Evolutionary conservation across 257 asterid genomes (phyloP).

Genomic region (Penstemon barbatus): DNA sequence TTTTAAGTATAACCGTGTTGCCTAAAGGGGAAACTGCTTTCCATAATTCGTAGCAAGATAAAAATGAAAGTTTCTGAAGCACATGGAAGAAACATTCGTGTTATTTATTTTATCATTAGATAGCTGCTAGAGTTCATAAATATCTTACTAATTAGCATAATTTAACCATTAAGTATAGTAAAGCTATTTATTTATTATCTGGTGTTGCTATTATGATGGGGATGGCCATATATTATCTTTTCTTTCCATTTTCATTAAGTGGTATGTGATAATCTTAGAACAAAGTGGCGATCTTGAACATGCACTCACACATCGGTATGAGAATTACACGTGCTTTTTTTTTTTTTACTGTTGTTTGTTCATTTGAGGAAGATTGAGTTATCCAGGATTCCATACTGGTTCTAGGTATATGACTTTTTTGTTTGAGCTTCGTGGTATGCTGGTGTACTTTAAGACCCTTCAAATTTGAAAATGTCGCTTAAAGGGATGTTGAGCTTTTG

Average conservation of each 20-base stretch:
- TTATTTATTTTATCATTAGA: no score
- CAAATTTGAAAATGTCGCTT: no score
- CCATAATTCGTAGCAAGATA: background rate
- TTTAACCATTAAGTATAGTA: background rate
- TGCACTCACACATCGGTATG: slow-evolving; percentile 8
- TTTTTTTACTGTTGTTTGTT: no score
- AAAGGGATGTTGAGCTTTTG: no score
- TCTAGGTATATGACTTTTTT: background rate
- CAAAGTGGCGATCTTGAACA: slow-evolving; percentile 9
- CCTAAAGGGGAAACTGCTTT: background rate
- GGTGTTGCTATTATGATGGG: background rate
- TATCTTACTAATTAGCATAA: no score
- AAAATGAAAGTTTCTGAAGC: no score
- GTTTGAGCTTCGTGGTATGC: slow-evolving; percentile 15
- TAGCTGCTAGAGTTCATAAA: no score
- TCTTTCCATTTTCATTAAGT: background rate
- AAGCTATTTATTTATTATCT: background rate
- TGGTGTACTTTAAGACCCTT: slow-evolving; percentile 6
- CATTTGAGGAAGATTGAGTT: background rate
- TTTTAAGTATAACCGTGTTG: slow-evolving; percentile 14
- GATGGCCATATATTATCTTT: background rate
- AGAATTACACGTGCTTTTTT: background rate
- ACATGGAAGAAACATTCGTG: no score
- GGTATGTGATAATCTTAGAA: background rate
- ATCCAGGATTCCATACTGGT: slow-evolving; percentile 12